Percentiles rank a stretch among this genome's conserved stretches.
Conservation (phyloP, 1,139 yeast genomes). For the Pichia sp. region DNA sequence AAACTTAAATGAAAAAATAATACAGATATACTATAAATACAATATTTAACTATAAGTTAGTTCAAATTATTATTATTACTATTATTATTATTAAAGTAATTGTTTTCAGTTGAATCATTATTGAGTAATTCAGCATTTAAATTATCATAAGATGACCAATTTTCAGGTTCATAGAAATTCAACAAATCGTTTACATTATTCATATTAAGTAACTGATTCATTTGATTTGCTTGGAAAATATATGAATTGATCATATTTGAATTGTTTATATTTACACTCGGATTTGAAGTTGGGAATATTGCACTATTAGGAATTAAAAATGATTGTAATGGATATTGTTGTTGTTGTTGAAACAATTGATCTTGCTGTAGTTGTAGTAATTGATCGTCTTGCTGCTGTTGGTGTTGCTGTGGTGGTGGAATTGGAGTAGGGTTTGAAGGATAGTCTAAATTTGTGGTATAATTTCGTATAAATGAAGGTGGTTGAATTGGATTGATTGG, state of each 20-base stretch:
- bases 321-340: neutral
- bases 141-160: neutral
- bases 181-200: neutral
- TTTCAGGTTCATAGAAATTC: neutral
- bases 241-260: neutral
- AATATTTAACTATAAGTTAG: too few species aligned
- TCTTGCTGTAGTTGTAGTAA: neutral
- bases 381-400: neutral
- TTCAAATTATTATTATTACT: too few species aligned
- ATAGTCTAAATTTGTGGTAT: too few species aligned
- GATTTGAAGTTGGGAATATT: neutral
- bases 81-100: too few species aligned
- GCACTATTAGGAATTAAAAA: neutral
- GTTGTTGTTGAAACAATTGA: neutral
- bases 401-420: neutral
- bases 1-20: too few species aligned
- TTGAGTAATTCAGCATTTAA: neutral
- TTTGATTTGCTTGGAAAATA: neutral
- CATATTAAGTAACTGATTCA: neutral
- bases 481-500: neutral
- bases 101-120: too few species aligned
- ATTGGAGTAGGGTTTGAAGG: neutral
- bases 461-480: too few species aligned
- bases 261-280: neutral
- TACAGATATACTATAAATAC: too few species aligned